A percentile compares a stretch with the other conserved stretches of the same genome.
Conservation (phyloP, 345 rosid genomes). For the Microcos paniculata region DNA sequence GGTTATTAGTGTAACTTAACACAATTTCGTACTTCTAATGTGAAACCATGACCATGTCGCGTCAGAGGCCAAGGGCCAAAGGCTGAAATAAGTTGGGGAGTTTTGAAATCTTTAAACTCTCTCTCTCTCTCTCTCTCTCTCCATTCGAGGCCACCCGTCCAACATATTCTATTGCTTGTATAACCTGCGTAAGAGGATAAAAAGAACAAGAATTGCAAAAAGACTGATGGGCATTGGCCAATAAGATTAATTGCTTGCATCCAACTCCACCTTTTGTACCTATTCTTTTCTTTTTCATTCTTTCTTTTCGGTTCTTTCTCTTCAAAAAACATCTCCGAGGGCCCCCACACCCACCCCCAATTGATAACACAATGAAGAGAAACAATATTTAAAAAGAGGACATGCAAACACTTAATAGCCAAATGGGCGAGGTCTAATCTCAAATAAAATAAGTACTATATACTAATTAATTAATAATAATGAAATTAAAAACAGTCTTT, state of each 20-base stretch:
- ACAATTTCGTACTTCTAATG: not conserved
- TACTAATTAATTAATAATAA: no score
- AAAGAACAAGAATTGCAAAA: not conserved
- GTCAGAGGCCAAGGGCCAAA: not conserved
- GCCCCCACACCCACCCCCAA: not conserved
- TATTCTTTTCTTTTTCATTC: not conserved
- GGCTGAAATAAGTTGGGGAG: no score
- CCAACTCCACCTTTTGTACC: not conserved
- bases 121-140: no score
- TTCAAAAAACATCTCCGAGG: not conserved
- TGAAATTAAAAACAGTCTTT: not conserved
- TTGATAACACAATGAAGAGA: not conserved
- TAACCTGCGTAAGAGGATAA: no score
- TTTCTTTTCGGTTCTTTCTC: not conserved
- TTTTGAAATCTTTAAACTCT: no score
- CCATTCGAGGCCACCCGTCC: no score
- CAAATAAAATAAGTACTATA: constrained; percentile 9
- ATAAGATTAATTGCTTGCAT: constrained; percentile 11
- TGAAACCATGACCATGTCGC: not conserved
- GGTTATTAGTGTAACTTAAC: no score
- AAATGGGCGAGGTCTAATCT: not conserved
- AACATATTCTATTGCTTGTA: no score
- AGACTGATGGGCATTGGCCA: not conserved
- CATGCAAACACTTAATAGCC: not conserved
- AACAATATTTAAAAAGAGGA: not conserved